Percentiles rank a stretch among this genome's conserved stretches.
These are phyloP conservation scores for Hypholoma sublateritium DNA, from an alignment of 768 basidiomycete species.

Conservation along the genomic window DNA sequence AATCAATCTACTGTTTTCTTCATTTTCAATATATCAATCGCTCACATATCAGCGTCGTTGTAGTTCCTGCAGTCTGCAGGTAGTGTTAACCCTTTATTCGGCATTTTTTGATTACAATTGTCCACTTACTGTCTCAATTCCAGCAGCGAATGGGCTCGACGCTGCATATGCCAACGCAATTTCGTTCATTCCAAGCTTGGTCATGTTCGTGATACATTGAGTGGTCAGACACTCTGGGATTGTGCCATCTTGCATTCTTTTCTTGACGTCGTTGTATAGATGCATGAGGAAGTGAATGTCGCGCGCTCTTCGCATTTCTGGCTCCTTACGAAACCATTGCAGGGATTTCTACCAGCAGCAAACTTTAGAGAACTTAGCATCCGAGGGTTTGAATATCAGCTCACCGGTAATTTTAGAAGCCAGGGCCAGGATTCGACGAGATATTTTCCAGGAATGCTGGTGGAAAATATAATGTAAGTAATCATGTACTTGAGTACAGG, in stretches of 20 bases:
- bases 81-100: neutral
- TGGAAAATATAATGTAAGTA: neutral
- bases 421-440: conserved; percentile 49
- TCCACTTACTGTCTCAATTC: conserved; percentile 42
- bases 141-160: conserved; percentile 47
- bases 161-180: conserved; percentile 45
- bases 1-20: neutral
- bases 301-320: conserved; percentile 33
- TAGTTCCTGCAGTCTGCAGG: conserved; percentile 29
- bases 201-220: conserved; percentile 32
- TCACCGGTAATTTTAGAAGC: conserved; percentile 43
- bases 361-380: neutral
- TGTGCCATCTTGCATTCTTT: conserved; percentile 37
- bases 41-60: conserved; percentile 32
- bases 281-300: conserved; percentile 40
- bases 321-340: conserved; percentile 45
- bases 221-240: conserved; percentile 39
- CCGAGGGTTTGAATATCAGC: neutral
- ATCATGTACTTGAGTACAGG: neutral
- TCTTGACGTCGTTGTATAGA: conserved; percentile 41
- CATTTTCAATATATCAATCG: conserved; percentile 6
- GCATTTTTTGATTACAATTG: neutral
- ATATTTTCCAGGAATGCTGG: conserved; percentile 48
- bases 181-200: conserved; percentile 38
- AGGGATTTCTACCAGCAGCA: conserved; percentile 22